phyloP scores from a whole-genome alignment of 352 stramenopile species.

The Pelagophyceae sp. region DNA sequence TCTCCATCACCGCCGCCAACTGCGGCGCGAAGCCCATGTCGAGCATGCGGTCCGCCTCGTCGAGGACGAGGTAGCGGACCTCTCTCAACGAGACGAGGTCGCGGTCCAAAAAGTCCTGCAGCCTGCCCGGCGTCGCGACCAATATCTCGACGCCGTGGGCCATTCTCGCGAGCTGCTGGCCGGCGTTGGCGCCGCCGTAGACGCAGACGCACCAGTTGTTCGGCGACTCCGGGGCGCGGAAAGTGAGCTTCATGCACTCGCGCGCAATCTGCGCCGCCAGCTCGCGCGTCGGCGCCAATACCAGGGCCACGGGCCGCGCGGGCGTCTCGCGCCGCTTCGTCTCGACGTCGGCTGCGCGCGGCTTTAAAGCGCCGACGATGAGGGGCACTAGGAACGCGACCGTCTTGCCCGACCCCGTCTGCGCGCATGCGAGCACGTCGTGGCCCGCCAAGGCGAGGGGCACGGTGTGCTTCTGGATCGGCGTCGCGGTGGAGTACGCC shows the following conservation, averaged over 20 bases:
- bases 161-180: conserved; percentile 95
- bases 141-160: conserved; percentile 91
- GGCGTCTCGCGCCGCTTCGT: conserved; percentile 65
- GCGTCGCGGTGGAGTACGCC: conserved; percentile 86
- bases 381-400: conserved; percentile 77
- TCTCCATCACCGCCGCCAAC: conserved; percentile 78
- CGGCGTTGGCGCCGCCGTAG: conserved; percentile 83
- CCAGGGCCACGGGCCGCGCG: conserved; percentile 51
- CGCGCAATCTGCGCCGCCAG: conserved; percentile 81
- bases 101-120: conserved; percentile 97
- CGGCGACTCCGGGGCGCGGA: conserved; percentile 51
- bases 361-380: conserved; percentile 80
- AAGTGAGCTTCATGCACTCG: conserved; percentile 41
- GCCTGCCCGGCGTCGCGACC: conserved; percentile 92
- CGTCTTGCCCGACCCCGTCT: conserved; percentile 67
- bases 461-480: conserved; percentile 89
- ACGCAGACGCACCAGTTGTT: conserved; percentile 63
- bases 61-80: conserved; percentile 96
- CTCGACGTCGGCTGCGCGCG: conserved; percentile 43
- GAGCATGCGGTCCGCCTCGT: conserved; percentile 99
- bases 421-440: conserved; percentile 98
- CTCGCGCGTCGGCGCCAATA: conserved; percentile 88
- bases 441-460: conserved; percentile 97
- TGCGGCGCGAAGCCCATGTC: conserved; percentile 85
- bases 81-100: conserved; percentile 85